A percentile compares a stretch with the other conserved stretches of the same genome.
phyloP scores from a whole-genome alignment of 2,329 filamentous ascomycete species.

The Ampelomyces quisqualis region DNA sequence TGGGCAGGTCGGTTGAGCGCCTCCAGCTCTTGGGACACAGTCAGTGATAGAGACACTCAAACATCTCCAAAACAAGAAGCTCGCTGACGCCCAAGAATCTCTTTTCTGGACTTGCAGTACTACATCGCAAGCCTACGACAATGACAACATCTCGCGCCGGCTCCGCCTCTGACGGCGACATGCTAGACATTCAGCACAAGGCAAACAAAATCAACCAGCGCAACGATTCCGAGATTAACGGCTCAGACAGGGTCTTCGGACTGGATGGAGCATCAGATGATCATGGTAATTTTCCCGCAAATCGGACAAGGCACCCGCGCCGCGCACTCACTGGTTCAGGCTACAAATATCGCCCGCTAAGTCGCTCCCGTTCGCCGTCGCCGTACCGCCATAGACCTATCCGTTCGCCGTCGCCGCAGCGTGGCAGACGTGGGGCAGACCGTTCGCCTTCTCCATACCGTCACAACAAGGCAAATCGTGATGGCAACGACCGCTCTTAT shows the following conservation, averaged over 20 bases:
- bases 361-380: slow-evolving; percentile 37
- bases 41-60: slow-evolving; percentile 41
- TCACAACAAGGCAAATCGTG: slow-evolving; percentile 13
- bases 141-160: slow-evolving; percentile 29
- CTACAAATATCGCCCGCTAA: slow-evolving; percentile 22
- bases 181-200: slow-evolving; percentile 33
- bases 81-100: slow-evolving; percentile 32
- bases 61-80: slow-evolving; percentile 28
- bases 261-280: slow-evolving; percentile 31
- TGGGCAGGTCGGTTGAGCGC: slow-evolving; percentile 25
- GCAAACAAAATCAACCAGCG: slow-evolving; percentile 37
- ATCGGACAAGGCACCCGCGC: not conserved
- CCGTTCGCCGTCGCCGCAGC: slow-evolving; percentile 33
- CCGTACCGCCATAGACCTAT: slow-evolving; percentile 30
- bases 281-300: slow-evolving; percentile 13
- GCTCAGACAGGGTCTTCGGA: slow-evolving; percentile 34
- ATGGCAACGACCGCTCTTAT: slow-evolving; percentile 41
- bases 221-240: slow-evolving; percentile 38
- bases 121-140: slow-evolving; percentile 9
- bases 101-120: slow-evolving; percentile 12
- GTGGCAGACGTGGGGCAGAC: slow-evolving; percentile 21
- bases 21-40: slow-evolving; percentile 34
- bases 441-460: slow-evolving; percentile 35
- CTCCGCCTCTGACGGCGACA: slow-evolving; percentile 36
- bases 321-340: slow-evolving; percentile 8